Evolutionary conservation across 2,329 filamentous ascomycete species (phyloP).

Genomic region (Fusarium denticulatum): DNA sequence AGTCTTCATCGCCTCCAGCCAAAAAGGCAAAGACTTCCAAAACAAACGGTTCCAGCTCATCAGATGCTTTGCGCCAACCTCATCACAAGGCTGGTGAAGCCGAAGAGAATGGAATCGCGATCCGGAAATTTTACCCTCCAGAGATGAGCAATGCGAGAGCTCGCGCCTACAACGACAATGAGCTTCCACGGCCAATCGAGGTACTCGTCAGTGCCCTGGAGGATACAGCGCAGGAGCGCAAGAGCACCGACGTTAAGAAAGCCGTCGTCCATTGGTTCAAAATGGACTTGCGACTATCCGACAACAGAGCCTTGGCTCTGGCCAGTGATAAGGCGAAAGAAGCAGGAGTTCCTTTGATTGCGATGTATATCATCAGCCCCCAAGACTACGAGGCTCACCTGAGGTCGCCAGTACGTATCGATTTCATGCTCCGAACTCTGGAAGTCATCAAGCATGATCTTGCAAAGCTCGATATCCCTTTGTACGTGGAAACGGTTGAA

Average conservation of each 20-base stretch:
- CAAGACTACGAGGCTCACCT: slow-evolving; percentile 87
- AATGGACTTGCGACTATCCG: slow-evolving; percentile 76
- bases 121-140: slow-evolving; percentile 81
- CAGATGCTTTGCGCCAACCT: slow-evolving; percentile 53
- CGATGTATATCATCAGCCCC: slow-evolving; percentile 82
- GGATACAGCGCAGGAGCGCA: slow-evolving; percentile 66
- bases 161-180: slow-evolving; percentile 74
- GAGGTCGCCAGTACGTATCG: slow-evolving; percentile 76
- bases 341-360: slow-evolving; percentile 76
- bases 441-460: slow-evolving; percentile 72
- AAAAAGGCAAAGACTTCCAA: slow-evolving; percentile 49
- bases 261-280: slow-evolving; percentile 93
- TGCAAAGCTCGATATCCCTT: slow-evolving; percentile 76
- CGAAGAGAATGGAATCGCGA: slow-evolving; percentile 69
- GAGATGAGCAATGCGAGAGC: slow-evolving; percentile 88
- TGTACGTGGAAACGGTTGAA: slow-evolving; percentile 78
- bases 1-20: slow-evolving; percentile 33
- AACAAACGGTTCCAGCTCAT: slow-evolving; percentile 32
- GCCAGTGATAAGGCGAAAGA: slow-evolving; percentile 74
- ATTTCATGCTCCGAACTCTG: slow-evolving; percentile 82
- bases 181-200: slow-evolving; percentile 78
- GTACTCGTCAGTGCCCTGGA: slow-evolving; percentile 68
- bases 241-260: slow-evolving; percentile 61
- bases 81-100: slow-evolving; percentile 59
- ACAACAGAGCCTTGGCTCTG: slow-evolving; percentile 77